Base-by-base conservation (phyloP, 2,329 filamentous ascomycete species). In the Phoma sp. region DNA sequence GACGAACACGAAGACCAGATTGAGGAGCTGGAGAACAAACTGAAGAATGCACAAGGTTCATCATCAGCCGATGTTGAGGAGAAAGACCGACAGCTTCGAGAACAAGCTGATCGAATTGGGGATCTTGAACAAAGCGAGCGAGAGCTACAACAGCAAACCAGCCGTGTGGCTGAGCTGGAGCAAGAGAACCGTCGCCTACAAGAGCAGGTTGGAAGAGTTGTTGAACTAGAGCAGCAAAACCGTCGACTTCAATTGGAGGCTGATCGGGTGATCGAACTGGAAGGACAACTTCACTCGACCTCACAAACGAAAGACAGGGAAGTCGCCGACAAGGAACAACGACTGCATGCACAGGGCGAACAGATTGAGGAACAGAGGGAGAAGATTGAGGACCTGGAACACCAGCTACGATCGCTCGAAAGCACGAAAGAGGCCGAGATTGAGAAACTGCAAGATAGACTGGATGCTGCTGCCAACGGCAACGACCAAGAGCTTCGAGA, bases 401-500 rank as follows among this genome's bases (percentile, higher is more conserved):
- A 72, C 10, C 66, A 74, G 33, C 40, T 71, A 4, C 59, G 61
- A 15, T 52, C 60, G 10, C 32, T 67, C 12, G 60, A 65, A 29
- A 61, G 54, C 7, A 69, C 76, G 28, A 76, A 78, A 23, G 76
- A 78, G 38, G 69, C 73, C 23, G 77, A 81, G 60, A 65, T 80
- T 43, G 73, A 79, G 26, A 65, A 66, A 3, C 60, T 81, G 36
- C 73, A 76, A 42, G 69, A 74, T 15, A 74, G 73, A 56, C 67
- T 81, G 4, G 74, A 78, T 17, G 66, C 70, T 29, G 71, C 74
- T 1, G 69, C 74, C 15, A 65, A 72, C 6, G 67, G 63, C 26
- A 75, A 69, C 43, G 79, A 85, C 49, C 70, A 72, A 32, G 77
- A 78, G 38, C 72, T 92, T 25, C 83, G 83, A 17, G 73, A 76